Evolutionary conservation across 441 rosid species (phyloP).

Genomic region (Pelargonium australe): DNA sequence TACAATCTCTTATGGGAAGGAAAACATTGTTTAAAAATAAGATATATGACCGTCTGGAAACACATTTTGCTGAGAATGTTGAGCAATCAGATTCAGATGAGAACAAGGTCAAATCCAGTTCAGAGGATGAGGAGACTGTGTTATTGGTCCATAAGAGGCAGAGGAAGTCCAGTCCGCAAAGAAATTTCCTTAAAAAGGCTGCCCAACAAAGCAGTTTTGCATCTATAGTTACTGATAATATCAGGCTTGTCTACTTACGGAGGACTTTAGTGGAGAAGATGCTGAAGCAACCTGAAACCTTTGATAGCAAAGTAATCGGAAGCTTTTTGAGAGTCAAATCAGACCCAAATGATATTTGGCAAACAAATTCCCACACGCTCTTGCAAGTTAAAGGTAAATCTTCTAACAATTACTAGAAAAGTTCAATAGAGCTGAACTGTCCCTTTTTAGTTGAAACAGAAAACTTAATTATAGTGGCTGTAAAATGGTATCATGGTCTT

Average conservation of each 20-base stretch:
- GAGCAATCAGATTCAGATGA: slow-evolving; percentile 22
- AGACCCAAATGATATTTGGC: slow-evolving; percentile 36
- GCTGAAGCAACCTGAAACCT: slow-evolving; percentile 33
- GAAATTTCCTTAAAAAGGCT: slow-evolving; percentile 22
- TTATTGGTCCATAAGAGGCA: slow-evolving; percentile 15
- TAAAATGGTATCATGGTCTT: not conserved
- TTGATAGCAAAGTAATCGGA: slow-evolving; percentile 38
- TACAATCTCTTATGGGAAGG: slow-evolving; percentile 35
- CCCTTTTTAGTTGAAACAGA: not conserved
- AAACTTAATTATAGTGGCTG: not conserved
- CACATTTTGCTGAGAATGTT: slow-evolving; percentile 39
- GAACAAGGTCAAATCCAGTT: slow-evolving; percentile 20
- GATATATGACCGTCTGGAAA: slow-evolving; percentile 33
- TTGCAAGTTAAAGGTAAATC: slow-evolving; percentile 46
- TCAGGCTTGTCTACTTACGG: slow-evolving; percentile 44
- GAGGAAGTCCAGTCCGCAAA: slow-evolving; percentile 13
- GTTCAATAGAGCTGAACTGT: not conserved
- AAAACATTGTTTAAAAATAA: slow-evolving; percentile 28
- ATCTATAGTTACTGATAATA: slow-evolving; percentile 34
- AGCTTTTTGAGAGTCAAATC: slow-evolving; percentile 47
- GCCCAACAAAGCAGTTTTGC: slow-evolving; percentile 33
- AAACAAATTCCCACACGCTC: slow-evolving; percentile 37
- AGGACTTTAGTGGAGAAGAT: slow-evolving; percentile 46
- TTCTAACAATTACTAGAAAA: not conserved
- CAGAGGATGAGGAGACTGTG: slow-evolving; percentile 18